A percentile compares a stretch with the other conserved stretches of the same genome.
phyloP scores from a whole-genome alignment of 768 basidiomycete species.

The Lenzites betulinus region DNA sequence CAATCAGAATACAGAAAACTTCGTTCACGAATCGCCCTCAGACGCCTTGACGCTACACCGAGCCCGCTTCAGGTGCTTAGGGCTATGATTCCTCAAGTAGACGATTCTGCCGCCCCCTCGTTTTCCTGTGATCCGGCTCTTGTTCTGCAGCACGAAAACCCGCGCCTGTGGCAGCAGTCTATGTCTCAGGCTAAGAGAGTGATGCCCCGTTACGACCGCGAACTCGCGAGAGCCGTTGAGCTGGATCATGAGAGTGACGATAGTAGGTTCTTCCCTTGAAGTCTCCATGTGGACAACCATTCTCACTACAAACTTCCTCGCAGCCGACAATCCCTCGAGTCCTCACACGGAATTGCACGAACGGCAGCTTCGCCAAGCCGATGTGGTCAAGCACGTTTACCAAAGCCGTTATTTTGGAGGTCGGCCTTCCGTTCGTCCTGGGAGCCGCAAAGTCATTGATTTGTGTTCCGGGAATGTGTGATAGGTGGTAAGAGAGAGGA shows the following conservation, averaged over 20 bases:
- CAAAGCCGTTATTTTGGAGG: conserved; percentile 22
- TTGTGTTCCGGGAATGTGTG: background rate
- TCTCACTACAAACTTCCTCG: background rate
- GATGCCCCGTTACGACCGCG: conserved; percentile 12
- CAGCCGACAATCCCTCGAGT: background rate
- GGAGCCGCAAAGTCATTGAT: background rate
- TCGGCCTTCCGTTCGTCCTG: conserved; percentile 3
- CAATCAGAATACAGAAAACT: background rate
- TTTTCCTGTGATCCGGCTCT: conserved; percentile 11
- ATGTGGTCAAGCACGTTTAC: conserved; percentile 6
- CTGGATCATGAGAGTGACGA: conserved; percentile 5
- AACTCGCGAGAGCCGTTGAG: conserved; percentile 6
- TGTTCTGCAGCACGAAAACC: conserved; percentile 1
- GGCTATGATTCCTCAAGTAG: conserved; percentile 8
- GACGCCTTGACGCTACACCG: background rate
- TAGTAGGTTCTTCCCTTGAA: background rate
- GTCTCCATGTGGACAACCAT: background rate
- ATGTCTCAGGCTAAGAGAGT: conserved; percentile 6
- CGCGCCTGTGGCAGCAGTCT: conserved; percentile 5
- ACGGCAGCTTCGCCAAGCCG: background rate
- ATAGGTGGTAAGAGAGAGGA: conserved; percentile 5
- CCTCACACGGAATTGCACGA: background rate
- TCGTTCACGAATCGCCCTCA: background rate
- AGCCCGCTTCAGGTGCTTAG: conserved; percentile 15
- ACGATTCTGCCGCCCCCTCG: background rate